Base-by-base conservation (phyloP, 768 basidiomycete genomes). In the Boletus fagicola region DNA sequence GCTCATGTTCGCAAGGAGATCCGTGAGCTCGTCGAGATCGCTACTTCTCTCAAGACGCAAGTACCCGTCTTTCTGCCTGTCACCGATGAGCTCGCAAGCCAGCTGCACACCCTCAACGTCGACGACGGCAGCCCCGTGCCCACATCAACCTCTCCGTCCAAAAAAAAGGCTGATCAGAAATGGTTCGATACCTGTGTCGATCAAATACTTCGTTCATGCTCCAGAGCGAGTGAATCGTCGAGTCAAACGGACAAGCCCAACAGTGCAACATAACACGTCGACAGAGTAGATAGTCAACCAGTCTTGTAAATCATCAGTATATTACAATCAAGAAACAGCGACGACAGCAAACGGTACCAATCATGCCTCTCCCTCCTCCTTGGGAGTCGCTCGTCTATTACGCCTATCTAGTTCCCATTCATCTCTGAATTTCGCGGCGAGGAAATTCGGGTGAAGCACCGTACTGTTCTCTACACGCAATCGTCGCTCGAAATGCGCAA, bases 161-260 rank as follows among this genome's bases (percentile, higher is more conserved):
- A 71, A 51, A 68, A 63, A 52, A 75, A 70, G 54, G 76, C 79
- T 30, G 68, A 74, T 18, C 71, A 70, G 53, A 83, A 77, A 64
- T 89, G 89, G 87, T 87, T 87, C 64, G 76, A 78, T 47, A 77
- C 78, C 12, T 90, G 87, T 66, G 82, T 88, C 62, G 74, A 77
- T 49, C 86, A 90, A 65, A 78, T 89, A 63, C 68, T 75, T 58
- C 82, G 80, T 62, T 69, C 76, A 24, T 71, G 68, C 54, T 57
- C 70, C 44, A 69, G 60, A 47, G 53, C 78, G 46, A 56, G 60
- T 33, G 68, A 62, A 11, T 67, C 66, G 36, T 60, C 77, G 38
- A 36, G 35, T 38, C 58, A 42, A n/a, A 12, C 59, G 4, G 62
- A 67, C 49, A 48, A 52, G 7, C 38, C 43, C 36, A 35, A 24